Conservation (phyloP, 2,329 filamentous ascomycete genomes). For the Didymella segeticola region DNA sequence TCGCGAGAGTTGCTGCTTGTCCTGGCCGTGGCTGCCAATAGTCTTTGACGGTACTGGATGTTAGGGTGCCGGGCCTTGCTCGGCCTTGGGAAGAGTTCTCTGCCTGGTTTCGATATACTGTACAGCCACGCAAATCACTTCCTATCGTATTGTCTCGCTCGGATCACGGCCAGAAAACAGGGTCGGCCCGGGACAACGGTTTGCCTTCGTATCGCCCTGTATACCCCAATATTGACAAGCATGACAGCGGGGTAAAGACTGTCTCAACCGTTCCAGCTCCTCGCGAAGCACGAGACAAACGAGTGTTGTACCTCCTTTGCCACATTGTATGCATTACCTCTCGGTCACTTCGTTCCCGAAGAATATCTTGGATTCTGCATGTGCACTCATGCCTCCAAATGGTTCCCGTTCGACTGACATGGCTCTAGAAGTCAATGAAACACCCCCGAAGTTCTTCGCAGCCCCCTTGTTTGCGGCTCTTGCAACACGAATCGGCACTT, state of each 20-base stretch:
- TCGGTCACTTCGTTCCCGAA: neutral
- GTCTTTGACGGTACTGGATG: neutral
- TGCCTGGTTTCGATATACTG: too few species aligned
- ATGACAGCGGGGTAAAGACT: neutral
- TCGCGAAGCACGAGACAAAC: neutral
- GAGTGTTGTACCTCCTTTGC: neutral
- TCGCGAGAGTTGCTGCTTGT: neutral
- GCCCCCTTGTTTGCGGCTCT: neutral
- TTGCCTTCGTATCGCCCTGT: neutral
- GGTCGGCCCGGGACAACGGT: neutral
- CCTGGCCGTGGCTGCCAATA: too few species aligned
- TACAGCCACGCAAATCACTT: too few species aligned
- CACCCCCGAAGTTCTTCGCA: neutral
- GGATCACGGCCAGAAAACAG: neutral
- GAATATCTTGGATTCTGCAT: neutral
- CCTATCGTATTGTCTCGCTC: neutral
- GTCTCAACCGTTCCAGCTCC: neutral
- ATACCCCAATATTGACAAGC: neutral
- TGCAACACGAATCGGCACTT: neutral
- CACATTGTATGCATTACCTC: neutral
- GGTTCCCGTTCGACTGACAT: neutral
- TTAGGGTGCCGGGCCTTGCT: neutral
- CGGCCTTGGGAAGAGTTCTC: too few species aligned
- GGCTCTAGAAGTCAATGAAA: conserved; percentile 1
- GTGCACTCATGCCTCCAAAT: neutral